Evolutionary conservation across 805 yeast species (phyloP), one percentile per base, ranked within the genome.

Genomic region (Vanderwaltozyma yarrowii): DNA sequence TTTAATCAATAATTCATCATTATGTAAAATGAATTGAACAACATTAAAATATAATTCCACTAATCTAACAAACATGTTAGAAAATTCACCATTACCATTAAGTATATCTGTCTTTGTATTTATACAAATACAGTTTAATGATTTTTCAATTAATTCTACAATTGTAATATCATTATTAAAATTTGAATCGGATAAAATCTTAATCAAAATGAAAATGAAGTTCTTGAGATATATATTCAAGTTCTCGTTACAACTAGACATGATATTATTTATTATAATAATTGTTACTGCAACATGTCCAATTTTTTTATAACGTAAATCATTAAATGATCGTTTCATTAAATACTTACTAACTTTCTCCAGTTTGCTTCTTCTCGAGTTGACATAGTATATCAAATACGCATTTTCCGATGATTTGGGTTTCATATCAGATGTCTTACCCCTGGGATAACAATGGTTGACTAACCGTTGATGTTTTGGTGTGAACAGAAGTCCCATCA

Each of bases 401-500:
- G 94, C 80, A 32, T 92, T 70, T 58, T 92, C 97, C 17, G 94
- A 85, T 2, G 94, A 77, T 58, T 89, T 88, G 15, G 97, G 94
- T 51, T 81, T 79, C 65, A 87, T 88, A 53, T 88, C 97, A 6
- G 73, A 71, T 7, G 78, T 80, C 43, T 85, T 71, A 1, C 96
- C 95, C 2, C 92, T 74, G 5, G 95, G 97, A 58, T 89, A 89
- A 65, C 97, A 92, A 60, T 84, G 94, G 37, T 30, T 72, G 27
- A 89, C 82, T 52, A 88, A 69, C 52, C 84, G 78, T 61, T 88
- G 96, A 60, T 88, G 96, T 57, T 88, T 88, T 2, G 95, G 82
- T 33, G 68, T 67, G 50, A 76, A 74, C 28, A 74, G 11, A 9
- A 28, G 18, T 5, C 5, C 6, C 17, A 28, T 28, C 11, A 16